Percentiles rank a stretch among this genome's conserved stretches.
Evolutionary conservation across 2,329 filamentous ascomycete genomes (phyloP).

Genomic region (Zymoseptoria passerinii): DNA sequence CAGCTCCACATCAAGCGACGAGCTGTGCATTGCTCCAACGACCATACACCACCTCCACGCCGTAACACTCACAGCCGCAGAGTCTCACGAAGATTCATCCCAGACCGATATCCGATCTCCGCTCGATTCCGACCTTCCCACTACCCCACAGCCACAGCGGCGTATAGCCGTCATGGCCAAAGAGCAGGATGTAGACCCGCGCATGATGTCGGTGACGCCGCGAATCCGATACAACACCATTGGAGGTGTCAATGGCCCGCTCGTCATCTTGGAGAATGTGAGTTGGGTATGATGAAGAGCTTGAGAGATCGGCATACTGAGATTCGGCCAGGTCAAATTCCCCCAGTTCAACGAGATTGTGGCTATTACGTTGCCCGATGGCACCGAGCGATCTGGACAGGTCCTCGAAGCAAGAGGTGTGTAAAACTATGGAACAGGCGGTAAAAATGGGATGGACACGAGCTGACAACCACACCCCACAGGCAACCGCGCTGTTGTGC

Average conservation of each 20-base stretch:
- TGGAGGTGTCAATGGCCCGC: slow-evolving; percentile 91
- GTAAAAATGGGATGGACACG: neutral
- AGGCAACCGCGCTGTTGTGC: slow-evolving; percentile 92
- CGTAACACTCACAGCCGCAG: neutral
- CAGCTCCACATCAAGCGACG: neutral
- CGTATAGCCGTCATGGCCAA: slow-evolving; percentile 24
- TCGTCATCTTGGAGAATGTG: slow-evolving; percentile 96
- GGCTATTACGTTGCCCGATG: slow-evolving; percentile 89
- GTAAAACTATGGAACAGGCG: slow-evolving; percentile 9
- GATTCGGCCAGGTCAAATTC: slow-evolving; percentile 71
- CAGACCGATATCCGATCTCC: neutral
- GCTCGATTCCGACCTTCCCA: neutral
- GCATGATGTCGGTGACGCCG: slow-evolving; percentile 54
- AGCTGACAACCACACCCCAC: slow-evolving; percentile 9
- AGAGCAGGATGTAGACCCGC: slow-evolving; percentile 33
- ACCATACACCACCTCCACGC: neutral
- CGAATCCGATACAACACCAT: slow-evolving; percentile 95
- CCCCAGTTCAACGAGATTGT: slow-evolving; percentile 98
- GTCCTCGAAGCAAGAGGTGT: slow-evolving; percentile 94
- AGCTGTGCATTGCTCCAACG: neutral
- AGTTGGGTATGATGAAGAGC: slow-evolving; percentile 28
- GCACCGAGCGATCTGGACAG: slow-evolving; percentile 84
- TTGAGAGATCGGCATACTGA: slow-evolving; percentile 8
- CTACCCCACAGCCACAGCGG: neutral
- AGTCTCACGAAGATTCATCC: neutral